phyloP scores from a whole-genome alignment of 352 stramenopile genomes.

The Phytophthora aleatoria region DNA sequence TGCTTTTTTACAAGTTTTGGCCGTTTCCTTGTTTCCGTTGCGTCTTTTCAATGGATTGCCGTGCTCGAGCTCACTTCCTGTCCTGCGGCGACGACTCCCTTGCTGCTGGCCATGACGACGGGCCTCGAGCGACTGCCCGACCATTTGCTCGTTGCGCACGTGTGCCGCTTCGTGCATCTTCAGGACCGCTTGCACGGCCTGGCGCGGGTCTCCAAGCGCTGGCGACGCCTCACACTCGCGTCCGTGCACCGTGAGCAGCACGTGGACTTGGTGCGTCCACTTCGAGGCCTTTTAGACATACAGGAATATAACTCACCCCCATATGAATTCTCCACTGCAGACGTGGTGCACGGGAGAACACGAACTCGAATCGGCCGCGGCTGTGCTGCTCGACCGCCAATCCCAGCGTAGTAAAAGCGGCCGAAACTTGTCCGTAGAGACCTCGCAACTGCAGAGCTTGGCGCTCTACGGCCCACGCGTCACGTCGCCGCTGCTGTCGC shows the following conservation, averaged over 20 bases:
- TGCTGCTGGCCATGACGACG: neutral
- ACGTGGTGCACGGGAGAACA: slow-evolving; percentile 75
- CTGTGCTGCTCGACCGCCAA: slow-evolving; percentile 31
- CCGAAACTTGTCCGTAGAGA: slow-evolving; percentile 6
- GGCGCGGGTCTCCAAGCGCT: slow-evolving; percentile 57
- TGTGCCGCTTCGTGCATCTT: slow-evolving; percentile 64
- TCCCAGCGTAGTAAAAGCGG: slow-evolving; percentile 17
- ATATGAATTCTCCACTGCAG: slow-evolving; percentile 25
- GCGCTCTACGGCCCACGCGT: slow-evolving; percentile 70
- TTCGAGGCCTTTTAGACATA: neutral
- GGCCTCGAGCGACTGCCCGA: slow-evolving; percentile 46
- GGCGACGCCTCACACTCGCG: slow-evolving; percentile 55
- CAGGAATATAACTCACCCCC: neutral
- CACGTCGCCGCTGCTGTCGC: slow-evolving; percentile 41
- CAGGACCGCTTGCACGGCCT: slow-evolving; percentile 63
- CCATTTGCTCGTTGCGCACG: slow-evolving; percentile 43
- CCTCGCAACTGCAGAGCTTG: slow-evolving; percentile 52
- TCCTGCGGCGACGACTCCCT: neutral
- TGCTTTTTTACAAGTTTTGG: neutral
- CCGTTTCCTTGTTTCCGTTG: slow-evolving; percentile 9
- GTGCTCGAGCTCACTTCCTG: slow-evolving; percentile 3
- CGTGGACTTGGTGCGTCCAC: slow-evolving; percentile 57
- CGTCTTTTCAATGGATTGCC: slow-evolving; percentile 9
- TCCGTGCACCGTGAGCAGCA: slow-evolving; percentile 56
- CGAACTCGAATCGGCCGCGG: slow-evolving; percentile 54